Evolutionary conservation across 371 early-diverging fungal species (phyloP), one percentile per base, ranked within the genome.

Genomic region (Lichtheimia ramosa): DNA sequence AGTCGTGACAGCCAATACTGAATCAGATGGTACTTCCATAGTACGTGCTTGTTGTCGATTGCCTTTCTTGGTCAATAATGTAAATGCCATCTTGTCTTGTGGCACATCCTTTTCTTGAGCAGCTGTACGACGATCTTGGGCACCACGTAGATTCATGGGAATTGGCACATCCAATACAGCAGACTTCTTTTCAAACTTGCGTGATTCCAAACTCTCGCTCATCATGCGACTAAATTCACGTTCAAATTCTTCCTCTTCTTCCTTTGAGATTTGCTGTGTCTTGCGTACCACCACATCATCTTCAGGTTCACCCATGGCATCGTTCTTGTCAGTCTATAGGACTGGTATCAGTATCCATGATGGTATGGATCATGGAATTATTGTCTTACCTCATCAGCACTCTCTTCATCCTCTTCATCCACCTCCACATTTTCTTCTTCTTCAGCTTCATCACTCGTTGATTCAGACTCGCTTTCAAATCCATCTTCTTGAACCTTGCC

Each of bases 11-110:
- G 92, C 98, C 64, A 97, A 85, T 10, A 86, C 73, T 51, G 90
- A 92, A 70, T 92, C 91, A 4, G 92, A 80, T 0, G 98, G 98
- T 2, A 97, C 83, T 43, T 89, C 88, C 73, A 97, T 86, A 1
- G 60, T 60, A n/a, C 54, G 52, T 10, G 54, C 88, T 74, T 92
- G 92, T 59, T 94, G 95, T 70, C 92, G 92, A 73, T 93, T 95
- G 55, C 95, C 95, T 70, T 90, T 91, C 73, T 94, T 95, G 23
- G 94, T 93, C 59, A 97, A 75, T 25, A 96, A 71, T 0, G 94
- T 90, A 68, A 96, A 96, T 12, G 90, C 81, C 63, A 96, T 93
- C 23, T 84, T 83, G 43, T 83, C 49, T 43, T 56, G 43, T 6
- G 21, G 42, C 13, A 14, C 83, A 42, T 64, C 61, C 23, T 51